Evolutionary conservation across 1,284 basidiomycete genomes (phyloP).

Genomic region (Moniliella sp.): DNA sequence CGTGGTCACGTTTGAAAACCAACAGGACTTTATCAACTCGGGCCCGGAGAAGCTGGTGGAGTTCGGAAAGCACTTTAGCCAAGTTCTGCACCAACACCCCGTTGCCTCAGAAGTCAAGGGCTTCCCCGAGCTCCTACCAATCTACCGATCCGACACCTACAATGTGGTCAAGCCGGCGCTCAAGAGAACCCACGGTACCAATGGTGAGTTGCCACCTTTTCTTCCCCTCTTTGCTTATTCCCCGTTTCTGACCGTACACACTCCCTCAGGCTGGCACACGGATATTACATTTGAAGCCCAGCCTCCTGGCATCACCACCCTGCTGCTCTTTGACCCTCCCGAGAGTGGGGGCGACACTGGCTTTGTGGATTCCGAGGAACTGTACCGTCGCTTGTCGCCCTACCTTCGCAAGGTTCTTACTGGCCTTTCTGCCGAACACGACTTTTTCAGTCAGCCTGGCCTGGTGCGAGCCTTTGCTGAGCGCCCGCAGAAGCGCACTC

Average conservation of each 20-base stretch:
- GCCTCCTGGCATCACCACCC: constrained; percentile 61
- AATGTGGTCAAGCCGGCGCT: no score
- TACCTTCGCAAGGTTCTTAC: no score
- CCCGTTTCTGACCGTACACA: no score
- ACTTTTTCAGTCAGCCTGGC: neutral
- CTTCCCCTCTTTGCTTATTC: no score
- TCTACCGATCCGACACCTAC: constrained; percentile 48
- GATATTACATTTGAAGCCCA: constrained; percentile 57
- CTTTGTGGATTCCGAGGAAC: constrained; percentile 50
- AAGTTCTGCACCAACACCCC: constrained; percentile 52
- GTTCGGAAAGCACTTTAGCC: constrained; percentile 43
- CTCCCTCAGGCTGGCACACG: constrained; percentile 35
- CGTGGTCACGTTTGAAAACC: constrained; percentile 51
- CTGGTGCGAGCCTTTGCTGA: constrained; percentile 2
- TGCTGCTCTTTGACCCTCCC: constrained; percentile 53
- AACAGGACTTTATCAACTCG: constrained; percentile 53
- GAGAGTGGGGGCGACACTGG: constrained; percentile 57
- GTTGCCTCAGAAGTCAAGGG: constrained; percentile 51
- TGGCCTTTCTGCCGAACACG: constrained; percentile 52
- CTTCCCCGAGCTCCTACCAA: constrained; percentile 54
- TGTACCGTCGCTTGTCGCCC: constrained; percentile 48
- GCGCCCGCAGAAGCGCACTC: constrained; percentile 48
- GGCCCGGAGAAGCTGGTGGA: constrained; percentile 50
- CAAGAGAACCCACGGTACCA: no score
- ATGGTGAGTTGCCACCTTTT: no score